Percentiles rank a stretch among this genome's conserved stretches.
phyloP scores from a whole-genome alignment of 2,329 filamentous ascomycete genomes.

The Trichoderma arundinaceum region DNA sequence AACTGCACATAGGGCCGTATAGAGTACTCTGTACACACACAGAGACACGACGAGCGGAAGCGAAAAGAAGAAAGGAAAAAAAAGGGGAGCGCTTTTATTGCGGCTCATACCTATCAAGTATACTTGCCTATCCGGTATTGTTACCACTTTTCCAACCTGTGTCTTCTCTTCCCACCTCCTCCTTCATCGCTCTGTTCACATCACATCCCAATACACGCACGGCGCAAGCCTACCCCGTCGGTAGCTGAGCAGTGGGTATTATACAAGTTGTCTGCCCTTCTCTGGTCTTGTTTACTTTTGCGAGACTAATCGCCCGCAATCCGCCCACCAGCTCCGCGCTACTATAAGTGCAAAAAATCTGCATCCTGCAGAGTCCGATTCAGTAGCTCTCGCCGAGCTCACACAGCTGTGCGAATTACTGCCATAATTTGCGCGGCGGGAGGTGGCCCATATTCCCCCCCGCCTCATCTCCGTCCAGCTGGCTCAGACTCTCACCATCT shows the following conservation, averaged over 20 bases:
- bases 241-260: conserved; percentile 20
- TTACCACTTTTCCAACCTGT: conserved; percentile 5
- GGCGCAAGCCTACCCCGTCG: not conserved
- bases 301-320: conserved; percentile 25
- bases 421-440: conserved; percentile 16
- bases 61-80: not conserved
- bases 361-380: conserved; percentile 27
- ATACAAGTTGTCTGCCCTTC: conserved; percentile 3
- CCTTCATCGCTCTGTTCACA: conserved; percentile 11
- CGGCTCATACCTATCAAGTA: not conserved
- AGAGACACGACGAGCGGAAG: not conserved
- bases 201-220: conserved; percentile 14
- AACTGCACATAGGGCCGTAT: conserved; percentile 8
- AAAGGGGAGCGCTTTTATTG: not conserved
- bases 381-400: conserved; percentile 15
- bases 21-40: conserved; percentile 9
- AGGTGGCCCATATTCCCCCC: conserved; percentile 26
- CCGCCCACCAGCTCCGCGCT: conserved; percentile 20
- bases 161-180: not conserved
- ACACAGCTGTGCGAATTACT: conserved; percentile 15
- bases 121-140: conserved; percentile 14
- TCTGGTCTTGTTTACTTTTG: conserved; percentile 1
- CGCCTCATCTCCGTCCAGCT: conserved; percentile 12
- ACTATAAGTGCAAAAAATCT: conserved; percentile 13
- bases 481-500: conserved; percentile 23